A percentile compares a stretch with the other conserved stretches of the same genome.
phyloP scores from a whole-genome alignment of 345 rosid genomes.

The Brassica cretica region DNA sequence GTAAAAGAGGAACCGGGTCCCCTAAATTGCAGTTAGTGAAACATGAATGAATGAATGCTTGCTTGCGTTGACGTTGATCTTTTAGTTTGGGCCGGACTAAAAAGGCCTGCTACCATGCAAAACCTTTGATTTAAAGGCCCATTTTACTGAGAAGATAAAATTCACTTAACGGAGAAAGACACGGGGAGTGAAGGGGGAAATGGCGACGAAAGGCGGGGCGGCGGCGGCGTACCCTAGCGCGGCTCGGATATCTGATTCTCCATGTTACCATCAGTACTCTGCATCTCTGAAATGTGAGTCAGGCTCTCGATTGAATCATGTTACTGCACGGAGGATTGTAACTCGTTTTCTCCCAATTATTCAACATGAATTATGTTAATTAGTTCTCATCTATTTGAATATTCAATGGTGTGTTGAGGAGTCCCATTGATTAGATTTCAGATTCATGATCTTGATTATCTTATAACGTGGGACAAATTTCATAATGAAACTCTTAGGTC shows the following conservation, averaged over 20 bases:
- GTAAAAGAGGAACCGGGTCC: conserved; percentile 4
- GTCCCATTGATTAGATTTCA: background rate
- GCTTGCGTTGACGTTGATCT: background rate
- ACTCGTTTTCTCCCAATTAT: background rate
- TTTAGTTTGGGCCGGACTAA: background rate
- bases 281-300: conserved; percentile 83
- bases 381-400: conserved; percentile 9
- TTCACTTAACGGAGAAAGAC: conserved; percentile 7
- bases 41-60: conserved; percentile 1
- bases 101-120: conserved; percentile 4
- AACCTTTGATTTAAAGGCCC: background rate
- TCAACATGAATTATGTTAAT: background rate
- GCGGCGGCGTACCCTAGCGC: conserved; percentile 67
- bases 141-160: background rate
- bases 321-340: background rate
- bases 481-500: conserved; percentile 50
- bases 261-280: conserved; percentile 71
- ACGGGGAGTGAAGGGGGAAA: conserved; percentile 17
- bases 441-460: background rate
- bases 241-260: conserved; percentile 80
- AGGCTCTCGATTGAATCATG: conserved; percentile 14
- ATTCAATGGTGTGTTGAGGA: background rate
- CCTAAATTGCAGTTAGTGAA: background rate
- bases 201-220: conserved; percentile 44
- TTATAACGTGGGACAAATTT: conserved; percentile 1